Conservation (phyloP, 2,329 filamentous ascomycete genomes). For the Eurotiales sp. region DNA sequence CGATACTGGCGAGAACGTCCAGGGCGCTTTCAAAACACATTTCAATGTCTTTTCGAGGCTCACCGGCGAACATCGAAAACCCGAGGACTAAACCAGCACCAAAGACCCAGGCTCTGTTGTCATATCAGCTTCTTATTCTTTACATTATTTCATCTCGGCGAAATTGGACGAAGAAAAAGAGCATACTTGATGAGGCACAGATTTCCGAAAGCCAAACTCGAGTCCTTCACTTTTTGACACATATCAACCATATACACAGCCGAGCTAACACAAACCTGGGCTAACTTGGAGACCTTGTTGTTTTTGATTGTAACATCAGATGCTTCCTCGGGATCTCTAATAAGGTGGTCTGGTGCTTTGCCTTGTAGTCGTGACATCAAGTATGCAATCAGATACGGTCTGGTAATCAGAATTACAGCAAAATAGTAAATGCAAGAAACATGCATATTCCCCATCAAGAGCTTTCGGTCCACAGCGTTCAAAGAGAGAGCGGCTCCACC, state of each 20-base stretch:
- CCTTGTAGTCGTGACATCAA: conserved; percentile 33
- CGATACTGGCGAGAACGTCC: background rate
- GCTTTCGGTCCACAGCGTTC: conserved; percentile 1
- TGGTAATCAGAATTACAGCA: conserved; percentile 50
- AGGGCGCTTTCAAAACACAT: background rate
- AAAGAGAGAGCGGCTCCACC: background rate
- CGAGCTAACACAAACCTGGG: conserved; percentile 3
- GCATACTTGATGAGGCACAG: background rate
- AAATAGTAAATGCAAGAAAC: conserved; percentile 54
- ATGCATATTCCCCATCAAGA: conserved; percentile 44
- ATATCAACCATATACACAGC: conserved; percentile 8
- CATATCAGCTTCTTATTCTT: background rate
- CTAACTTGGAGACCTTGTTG: conserved; percentile 6
- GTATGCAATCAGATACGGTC: conserved; percentile 49
- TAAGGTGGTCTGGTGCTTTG: conserved; percentile 12
- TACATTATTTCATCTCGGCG: background rate
- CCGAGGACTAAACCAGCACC: background rate
- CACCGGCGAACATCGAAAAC: conserved; percentile 1
- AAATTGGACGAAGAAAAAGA: background rate
- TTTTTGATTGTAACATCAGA: conserved; percentile 4
- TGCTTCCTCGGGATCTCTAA: conserved; percentile 1
- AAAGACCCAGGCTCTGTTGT: background rate
- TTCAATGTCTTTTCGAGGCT: conserved; percentile 1
- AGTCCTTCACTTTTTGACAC: conserved; percentile 1
- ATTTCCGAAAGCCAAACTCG: background rate